Base-by-base conservation (phyloP, 805 yeast species). In the Cyberlindnera euphorbiae region DNA sequence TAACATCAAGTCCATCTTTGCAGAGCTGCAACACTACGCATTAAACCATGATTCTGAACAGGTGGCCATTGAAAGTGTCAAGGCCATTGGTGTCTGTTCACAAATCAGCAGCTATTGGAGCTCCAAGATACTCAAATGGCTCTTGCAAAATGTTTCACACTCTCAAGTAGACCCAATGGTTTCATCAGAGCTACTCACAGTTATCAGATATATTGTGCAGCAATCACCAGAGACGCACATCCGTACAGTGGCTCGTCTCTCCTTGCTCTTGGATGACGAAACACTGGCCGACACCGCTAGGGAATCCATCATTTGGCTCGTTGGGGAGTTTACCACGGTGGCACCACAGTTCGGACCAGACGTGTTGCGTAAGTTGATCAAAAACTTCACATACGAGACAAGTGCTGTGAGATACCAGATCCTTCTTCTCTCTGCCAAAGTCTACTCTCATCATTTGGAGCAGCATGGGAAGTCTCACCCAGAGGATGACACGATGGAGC, bases 261-360 rank as follows among this genome's bases (percentile, higher is more conserved):
- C 73, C 1, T 46, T 47, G 11, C 44, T 67, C 2, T 40, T 69
- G 8, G 44, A 45, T 5, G 45, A 42, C 8, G 33, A 37, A 8
- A 36, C 51, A 8, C 40, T 67, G 16, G 53, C 57, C 4, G 62
- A 64, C 28, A 59, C 62, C 13, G 94, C 97, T 0, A 75, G 79
- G 46, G 87, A 95, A 1, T 82, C 90, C 31, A 79, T 89, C 9
- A 69, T 90, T 6, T 93, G 97, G 97, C 67, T 90, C 8, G 72
- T 90, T 35, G 96, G 97, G 5, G 97, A 93, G 52, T 81, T 79
- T 53, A 68, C 80, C 0, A 58, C 55, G 12, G 50, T 61, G 19
- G 67, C 66, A 25, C 63, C 69, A 12, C 58, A 59, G 18, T 59
- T 84, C 33, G 80, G 89, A 4, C 89, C 94, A 0, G 96, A 90